Evolutionary conservation across 306 rosid species (phyloP).

Genomic region (Crataegus laevigata): DNA sequence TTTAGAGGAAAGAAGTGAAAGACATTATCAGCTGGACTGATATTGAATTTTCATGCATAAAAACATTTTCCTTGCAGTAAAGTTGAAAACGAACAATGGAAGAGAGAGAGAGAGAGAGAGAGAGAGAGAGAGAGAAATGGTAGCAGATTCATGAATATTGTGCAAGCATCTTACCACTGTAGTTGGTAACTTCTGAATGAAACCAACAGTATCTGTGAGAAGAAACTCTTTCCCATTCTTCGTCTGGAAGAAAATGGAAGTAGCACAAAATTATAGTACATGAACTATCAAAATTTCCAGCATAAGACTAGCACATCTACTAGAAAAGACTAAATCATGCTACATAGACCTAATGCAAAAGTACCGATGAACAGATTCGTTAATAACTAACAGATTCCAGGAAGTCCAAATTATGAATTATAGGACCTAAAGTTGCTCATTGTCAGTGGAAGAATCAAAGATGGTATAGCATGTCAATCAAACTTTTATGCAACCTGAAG

Average conservation of each 20-base stretch:
- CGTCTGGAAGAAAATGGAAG: conserved; percentile 45
- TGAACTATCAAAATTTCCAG: neutral
- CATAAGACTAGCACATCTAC: neutral
- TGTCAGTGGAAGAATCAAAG: neutral
- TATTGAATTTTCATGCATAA: neutral
- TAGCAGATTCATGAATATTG: conserved; percentile 3
- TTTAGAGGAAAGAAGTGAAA: neutral
- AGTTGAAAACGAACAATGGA: neutral
- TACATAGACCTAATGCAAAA: neutral
- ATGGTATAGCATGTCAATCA: neutral
- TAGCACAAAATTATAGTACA: neutral
- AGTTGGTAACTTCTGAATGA: conserved; percentile 95
- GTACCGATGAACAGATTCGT: neutral
- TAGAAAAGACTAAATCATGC: neutral
- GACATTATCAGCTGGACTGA: conserved; percentile 2
- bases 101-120: neutral
- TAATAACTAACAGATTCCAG: neutral
- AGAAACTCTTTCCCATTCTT: conserved; percentile 95
- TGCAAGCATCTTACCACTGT: conserved; percentile 56
- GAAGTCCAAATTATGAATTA: neutral
- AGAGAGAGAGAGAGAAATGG: neutral
- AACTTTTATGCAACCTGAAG: neutral
- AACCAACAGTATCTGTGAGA: conserved; percentile 92
- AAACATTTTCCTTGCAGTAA: conserved; percentile 7
- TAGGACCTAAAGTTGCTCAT: neutral